Evolutionary conservation across 352 stramenopile species (phyloP).

Genomic region (Phytophthora macrochlamydospora): DNA sequence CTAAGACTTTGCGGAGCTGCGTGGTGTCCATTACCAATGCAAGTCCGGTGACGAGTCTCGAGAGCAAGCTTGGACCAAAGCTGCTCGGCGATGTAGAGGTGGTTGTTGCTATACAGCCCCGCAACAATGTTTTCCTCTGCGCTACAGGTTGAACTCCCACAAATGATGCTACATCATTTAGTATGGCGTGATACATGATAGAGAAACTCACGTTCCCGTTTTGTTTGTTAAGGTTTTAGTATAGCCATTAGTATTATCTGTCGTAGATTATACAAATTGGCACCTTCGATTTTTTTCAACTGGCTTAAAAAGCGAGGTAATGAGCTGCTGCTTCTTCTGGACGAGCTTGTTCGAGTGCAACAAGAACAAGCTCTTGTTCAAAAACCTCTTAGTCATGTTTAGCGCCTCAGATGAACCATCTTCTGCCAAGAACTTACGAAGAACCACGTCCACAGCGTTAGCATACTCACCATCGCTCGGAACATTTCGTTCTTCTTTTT

Average conservation of each 20-base stretch:
- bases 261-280: not conserved
- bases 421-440: not conserved
- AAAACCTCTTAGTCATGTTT: not conserved
- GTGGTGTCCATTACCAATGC: too few species aligned
- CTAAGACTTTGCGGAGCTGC: too few species aligned
- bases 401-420: not conserved
- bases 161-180: not conserved
- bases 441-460: not conserved
- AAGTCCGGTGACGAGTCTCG: too few species aligned
- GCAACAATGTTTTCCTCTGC: too few species aligned
- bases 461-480: not conserved
- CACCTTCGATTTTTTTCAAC: not conserved
- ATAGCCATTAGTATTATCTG: not conserved
- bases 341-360: not conserved
- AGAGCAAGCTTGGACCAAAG: too few species aligned
- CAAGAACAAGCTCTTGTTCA: not conserved
- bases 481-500: not conserved
- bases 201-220: not conserved
- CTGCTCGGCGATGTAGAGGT: too few species aligned
- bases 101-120: too few species aligned
- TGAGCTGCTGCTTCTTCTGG: not conserved
- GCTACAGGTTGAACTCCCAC: not conserved
- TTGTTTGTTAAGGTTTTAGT: not conserved
- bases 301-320: not conserved
- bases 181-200: not conserved